A percentile compares a stretch with the other conserved stretches of the same genome.
phyloP scores from a whole-genome alignment of 2,329 filamentous ascomycete species.

The Pseudopithomyces maydicus region DNA sequence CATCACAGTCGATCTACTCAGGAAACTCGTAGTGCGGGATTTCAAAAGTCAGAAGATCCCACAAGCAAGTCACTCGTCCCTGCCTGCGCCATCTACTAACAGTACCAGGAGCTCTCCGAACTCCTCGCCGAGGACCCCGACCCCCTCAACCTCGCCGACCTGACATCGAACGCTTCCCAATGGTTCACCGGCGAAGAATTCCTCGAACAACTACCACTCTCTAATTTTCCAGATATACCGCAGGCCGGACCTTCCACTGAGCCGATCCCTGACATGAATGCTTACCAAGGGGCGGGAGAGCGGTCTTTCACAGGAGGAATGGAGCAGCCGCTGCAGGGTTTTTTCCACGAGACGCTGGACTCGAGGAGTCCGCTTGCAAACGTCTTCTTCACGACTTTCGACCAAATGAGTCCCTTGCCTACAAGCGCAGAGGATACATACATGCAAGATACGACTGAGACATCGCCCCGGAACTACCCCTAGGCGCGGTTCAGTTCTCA shows the following conservation, averaged over 20 bases:
- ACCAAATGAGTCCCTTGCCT: constrained; percentile 19
- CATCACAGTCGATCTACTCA: constrained; percentile 21
- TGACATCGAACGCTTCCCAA: not conserved
- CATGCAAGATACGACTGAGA: not conserved
- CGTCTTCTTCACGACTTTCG: constrained; percentile 21
- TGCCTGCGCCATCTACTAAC: not conserved
- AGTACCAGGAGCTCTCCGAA: constrained; percentile 19
- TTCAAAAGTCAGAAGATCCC: constrained; percentile 13
- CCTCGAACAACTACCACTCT: not conserved
- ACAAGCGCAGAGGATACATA: not conserved
- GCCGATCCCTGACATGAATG: not conserved
- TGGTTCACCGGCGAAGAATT: constrained; percentile 7
- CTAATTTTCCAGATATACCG: not conserved
- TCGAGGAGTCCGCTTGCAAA: constrained; percentile 7
- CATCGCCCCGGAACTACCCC: no score
- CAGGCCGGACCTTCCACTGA: not conserved
- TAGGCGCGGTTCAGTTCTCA: no score
- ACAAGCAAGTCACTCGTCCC: not conserved
- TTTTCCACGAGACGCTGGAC: constrained; percentile 3
- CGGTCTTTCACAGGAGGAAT: constrained; percentile 1
- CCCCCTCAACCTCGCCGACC: not conserved
- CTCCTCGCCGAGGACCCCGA: constrained; percentile 20
- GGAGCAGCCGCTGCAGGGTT: constrained; percentile 10
- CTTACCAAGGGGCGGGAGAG: not conserved
- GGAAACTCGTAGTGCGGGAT: constrained; percentile 14